These are phyloP conservation scores for Phialocephala subalpina DNA, from an alignment of 2,329 filamentous ascomycete genomes.

Conservation along the genomic window DNA sequence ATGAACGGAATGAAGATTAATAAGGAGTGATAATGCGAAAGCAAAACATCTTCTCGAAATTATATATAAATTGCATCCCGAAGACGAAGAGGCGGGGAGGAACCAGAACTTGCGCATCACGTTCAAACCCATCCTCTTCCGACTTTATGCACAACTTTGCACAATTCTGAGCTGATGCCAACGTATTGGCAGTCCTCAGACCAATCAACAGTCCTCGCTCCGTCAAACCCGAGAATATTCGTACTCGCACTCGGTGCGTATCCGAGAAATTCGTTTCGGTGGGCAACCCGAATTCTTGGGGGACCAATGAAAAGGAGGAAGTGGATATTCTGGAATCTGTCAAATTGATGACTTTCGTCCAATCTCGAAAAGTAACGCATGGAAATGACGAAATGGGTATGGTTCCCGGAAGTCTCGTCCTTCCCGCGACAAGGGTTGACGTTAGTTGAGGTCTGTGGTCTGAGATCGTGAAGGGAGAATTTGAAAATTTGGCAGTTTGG, in stretches of 20 bases:
- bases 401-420: background rate
- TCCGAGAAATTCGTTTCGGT: background rate
- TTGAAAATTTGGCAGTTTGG: background rate
- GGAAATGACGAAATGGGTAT: background rate
- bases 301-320: background rate
- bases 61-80: background rate
- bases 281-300: background rate
- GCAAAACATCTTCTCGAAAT: background rate
- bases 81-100: background rate
- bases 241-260: conserved; percentile 3
- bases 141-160: background rate
- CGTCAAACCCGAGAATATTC: background rate
- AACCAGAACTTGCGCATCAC: background rate
- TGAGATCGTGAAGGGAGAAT: background rate
- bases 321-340: background rate
- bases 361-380: background rate
- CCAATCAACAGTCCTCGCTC: background rate
- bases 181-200: background rate
- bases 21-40: background rate
- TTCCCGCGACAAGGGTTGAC: background rate
- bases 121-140: background rate
- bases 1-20: background rate
- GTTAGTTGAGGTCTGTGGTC: background rate
- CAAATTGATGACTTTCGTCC: background rate
- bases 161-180: background rate